Percentiles rank a stretch among this genome's conserved stretches.
Conservation (phyloP, 176 grass and related monocot genomes). For the Rhipidocladum racemiflorum region DNA sequence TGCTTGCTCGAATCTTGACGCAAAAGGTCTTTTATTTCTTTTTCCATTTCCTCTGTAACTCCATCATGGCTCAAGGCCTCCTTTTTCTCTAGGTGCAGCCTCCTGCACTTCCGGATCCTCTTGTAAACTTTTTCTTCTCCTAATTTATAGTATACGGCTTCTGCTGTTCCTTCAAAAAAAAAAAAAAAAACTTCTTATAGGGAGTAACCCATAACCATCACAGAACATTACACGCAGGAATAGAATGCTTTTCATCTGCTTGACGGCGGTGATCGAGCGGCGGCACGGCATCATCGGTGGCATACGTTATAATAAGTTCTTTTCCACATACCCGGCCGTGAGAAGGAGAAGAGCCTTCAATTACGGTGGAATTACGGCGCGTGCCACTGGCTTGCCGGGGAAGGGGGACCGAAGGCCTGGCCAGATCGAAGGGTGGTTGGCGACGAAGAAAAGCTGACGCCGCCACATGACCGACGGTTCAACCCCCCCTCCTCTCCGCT, state of each 20-base stretch:
- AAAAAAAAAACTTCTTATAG: too few relatives aligned
- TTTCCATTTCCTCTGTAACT: too few relatives aligned
- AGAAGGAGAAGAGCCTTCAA: not conserved
- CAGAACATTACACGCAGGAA: not conserved
- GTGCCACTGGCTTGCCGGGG: constrained; percentile 26
- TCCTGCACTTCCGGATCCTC: too few relatives aligned
- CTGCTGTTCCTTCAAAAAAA: too few relatives aligned
- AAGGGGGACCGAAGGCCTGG: not conserved
- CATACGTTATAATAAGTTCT: not conserved
- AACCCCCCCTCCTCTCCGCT: not conserved
- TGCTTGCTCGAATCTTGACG: too few relatives aligned
- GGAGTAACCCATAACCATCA: not conserved
- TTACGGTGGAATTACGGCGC: not conserved
- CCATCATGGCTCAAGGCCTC: too few relatives aligned
- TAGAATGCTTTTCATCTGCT: not conserved
- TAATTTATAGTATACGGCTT: too few relatives aligned
- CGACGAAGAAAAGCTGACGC: constrained; percentile 34
- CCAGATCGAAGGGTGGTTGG: constrained; percentile 31
- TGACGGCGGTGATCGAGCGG: not conserved
- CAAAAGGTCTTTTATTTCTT: too few relatives aligned
- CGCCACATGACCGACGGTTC: too few relatives aligned
- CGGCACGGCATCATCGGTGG: too few relatives aligned
- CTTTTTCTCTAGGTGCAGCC: too few relatives aligned
- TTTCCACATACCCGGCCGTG: not conserved
- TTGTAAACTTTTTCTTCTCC: too few relatives aligned